Base-by-base conservation (phyloP, 2,329 filamentous ascomycete species). In the Fusarium sp. region DNA sequence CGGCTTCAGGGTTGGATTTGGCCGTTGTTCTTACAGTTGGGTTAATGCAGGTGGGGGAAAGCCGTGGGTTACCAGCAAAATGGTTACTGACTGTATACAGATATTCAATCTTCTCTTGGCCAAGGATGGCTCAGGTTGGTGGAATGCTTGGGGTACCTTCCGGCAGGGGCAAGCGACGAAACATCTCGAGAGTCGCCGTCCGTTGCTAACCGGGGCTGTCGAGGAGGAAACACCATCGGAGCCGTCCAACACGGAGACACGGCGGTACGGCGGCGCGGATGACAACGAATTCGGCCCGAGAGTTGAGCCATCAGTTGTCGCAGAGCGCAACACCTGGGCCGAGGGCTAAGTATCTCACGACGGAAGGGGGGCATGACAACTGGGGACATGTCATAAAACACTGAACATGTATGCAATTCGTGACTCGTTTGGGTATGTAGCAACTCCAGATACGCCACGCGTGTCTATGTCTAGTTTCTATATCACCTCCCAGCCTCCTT, bases 1-100 rank as follows among this genome's bases (percentile, higher is more conserved):
- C 79, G 7, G 84, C 84, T 30, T 85, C 88, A 0, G 86, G 87
- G 0, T 73, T 90, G 18, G 82, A 90, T 40, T 82, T 92, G 51
- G 82, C 80, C 0, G 84, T 91, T 28, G 85, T 86, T 1, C 44
- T 89, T 0, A 77, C 81, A 0, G 85, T 89, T 6, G 88, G 86
- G 6, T 48, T 88, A 6, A 80, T 90, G 60, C 88, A 91, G 84
- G 89, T 89, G 72, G 57, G 80, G 18, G 16, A 31, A 36, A 7
- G 2, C 3, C 23, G 23, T n/a, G 23, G 23, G n/a, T 18, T 7
- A 8, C 4, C 47, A 13, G 16, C 16, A 36, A n/a, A 18, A 8
- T 6, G n/a, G 4, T 28, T 23, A n/a, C 40, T 70, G 13, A 62
- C n/a, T 2, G 12, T 10, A 10, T 4, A 7, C 23, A 82, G 79